A percentile compares a stretch with the other conserved stretches of the same genome.
Conservation (phyloP, 2,329 filamentous ascomycete genomes). For the Paecilomyces sp. region DNA sequence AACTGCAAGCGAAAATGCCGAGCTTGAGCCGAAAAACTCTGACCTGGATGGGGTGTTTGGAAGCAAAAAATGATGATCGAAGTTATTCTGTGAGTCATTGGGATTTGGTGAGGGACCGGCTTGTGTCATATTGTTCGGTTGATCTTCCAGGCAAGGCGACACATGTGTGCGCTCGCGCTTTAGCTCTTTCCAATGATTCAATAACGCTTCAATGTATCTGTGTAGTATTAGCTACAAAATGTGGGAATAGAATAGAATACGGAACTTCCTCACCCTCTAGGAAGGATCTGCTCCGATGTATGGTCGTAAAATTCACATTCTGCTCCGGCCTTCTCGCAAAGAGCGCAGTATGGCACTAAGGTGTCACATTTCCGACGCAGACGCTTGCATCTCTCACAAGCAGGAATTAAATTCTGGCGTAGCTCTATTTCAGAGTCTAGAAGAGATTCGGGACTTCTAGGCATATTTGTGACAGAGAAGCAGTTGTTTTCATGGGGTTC, state of each 20-base stretch:
- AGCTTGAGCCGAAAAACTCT: neutral
- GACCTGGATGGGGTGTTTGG: neutral
- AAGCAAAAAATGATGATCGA: neutral
- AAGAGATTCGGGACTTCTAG: neutral
- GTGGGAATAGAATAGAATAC: neutral
- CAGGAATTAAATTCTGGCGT: neutral
- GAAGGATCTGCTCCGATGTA: slow-evolving; percentile 17
- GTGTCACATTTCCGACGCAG: slow-evolving; percentile 20
- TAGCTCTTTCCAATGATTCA: slow-evolving; percentile 11
- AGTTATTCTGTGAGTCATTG: neutral
- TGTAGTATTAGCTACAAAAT: neutral
- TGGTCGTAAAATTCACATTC: slow-evolving; percentile 21
- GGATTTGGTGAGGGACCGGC: neutral
- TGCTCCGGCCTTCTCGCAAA: slow-evolving; percentile 20
- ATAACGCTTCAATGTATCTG: slow-evolving; percentile 17
- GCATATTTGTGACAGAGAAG: neutral
- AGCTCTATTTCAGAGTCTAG: neutral
- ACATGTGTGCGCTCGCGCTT: neutral
- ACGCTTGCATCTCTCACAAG: slow-evolving; percentile 14
- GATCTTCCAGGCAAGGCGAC: neutral
- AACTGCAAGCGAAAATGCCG: neutral
- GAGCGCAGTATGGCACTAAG: slow-evolving; percentile 16
- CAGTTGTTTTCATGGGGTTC: neutral
- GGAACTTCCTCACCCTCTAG: slow-evolving; percentile 13
- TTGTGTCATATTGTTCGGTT: neutral